Percentiles rank a stretch among this genome's conserved stretches.
These are phyloP conservation scores for Myxozyma melibiosi DNA, from an alignment of 805 yeast species.

Conservation along the genomic window DNA sequence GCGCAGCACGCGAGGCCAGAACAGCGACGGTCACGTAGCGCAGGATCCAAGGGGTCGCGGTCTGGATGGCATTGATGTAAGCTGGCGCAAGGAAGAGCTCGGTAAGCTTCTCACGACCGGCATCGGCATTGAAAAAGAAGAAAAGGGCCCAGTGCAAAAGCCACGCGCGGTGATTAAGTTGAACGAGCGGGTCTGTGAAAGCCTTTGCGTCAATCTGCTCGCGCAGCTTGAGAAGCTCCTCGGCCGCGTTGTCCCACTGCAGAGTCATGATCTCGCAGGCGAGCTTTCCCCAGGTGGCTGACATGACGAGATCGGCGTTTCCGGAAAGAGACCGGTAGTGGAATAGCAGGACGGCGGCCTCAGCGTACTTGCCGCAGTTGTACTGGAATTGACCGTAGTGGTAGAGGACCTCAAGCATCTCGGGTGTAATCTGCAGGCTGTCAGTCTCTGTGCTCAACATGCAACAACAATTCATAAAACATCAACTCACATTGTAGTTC, in stretches of 20 bases:
- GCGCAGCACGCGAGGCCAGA: conserved; percentile 42
- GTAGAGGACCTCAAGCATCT: conserved; percentile 54
- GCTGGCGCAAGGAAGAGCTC: conserved; percentile 63
- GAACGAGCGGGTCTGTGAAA: conserved; percentile 56
- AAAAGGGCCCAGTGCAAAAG: conserved; percentile 69
- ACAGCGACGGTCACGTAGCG: conserved; percentile 69
- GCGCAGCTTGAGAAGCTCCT: conserved; percentile 57
- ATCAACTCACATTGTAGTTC: conserved; percentile 44
- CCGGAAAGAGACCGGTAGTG: conserved; percentile 59
- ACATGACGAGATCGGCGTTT: conserved; percentile 52
- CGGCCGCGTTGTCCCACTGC: conserved; percentile 56
- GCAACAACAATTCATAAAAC: background rate
- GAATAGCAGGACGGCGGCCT: conserved; percentile 60
- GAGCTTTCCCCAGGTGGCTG: conserved; percentile 71
- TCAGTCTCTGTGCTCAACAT: background rate
- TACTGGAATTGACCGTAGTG: conserved; percentile 65
- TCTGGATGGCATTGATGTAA: conserved; percentile 67
- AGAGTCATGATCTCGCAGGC: conserved; percentile 60
- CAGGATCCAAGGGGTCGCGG: conserved; percentile 70
- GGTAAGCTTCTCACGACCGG: conserved; percentile 56
- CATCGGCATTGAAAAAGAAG: conserved; percentile 58
- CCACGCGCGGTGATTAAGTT: conserved; percentile 67
- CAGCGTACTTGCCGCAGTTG: conserved; percentile 62
- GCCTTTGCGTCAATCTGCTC: conserved; percentile 59
- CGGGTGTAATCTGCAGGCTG: conserved; percentile 34